These are phyloP conservation scores for Pseudodiploospora longispora DNA, from an alignment of 2,329 filamentous ascomycete genomes.

Conservation along the genomic window DNA sequence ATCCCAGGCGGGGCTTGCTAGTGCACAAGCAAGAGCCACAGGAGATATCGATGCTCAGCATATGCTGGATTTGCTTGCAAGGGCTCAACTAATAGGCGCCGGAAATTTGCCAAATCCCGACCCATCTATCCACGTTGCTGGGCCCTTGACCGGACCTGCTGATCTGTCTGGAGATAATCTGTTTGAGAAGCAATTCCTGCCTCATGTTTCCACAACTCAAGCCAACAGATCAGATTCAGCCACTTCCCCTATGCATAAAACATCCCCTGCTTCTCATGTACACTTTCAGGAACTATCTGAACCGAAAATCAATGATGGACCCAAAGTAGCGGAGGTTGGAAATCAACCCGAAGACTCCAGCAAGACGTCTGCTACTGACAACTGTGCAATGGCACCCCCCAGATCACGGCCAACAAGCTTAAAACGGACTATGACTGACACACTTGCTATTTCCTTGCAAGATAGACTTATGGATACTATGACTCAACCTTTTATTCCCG, in stretches of 20 bases:
- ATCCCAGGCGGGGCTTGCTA: conserved; percentile 66
- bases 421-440: conserved; percentile 84
- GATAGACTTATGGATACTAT: conserved; percentile 79
- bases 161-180: conserved; percentile 66
- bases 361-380: conserved; percentile 48
- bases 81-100: conserved; percentile 68
- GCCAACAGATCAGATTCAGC: conserved; percentile 26
- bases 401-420: conserved; percentile 56
- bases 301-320: conserved; percentile 10
- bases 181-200: conserved; percentile 75
- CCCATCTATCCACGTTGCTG: conserved; percentile 27
- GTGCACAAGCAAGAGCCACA: conserved; percentile 71
- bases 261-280: conserved; percentile 11
- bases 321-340: conserved; percentile 13
- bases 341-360: conserved; percentile 41
- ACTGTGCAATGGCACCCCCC: conserved; percentile 45
- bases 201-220: conserved; percentile 44
- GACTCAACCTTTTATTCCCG: conserved; percentile 66
- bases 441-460: conserved; percentile 64
- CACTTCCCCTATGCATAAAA: conserved; percentile 23
- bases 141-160: conserved; percentile 75
- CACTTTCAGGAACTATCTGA: conserved; percentile 8
- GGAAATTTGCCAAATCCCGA: conserved; percentile 50
- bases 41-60: conserved; percentile 83
- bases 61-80: conserved; percentile 81